Conservation (phyloP, 1,284 basidiomycete genomes). For the Sanghuangporus baumii region DNA sequence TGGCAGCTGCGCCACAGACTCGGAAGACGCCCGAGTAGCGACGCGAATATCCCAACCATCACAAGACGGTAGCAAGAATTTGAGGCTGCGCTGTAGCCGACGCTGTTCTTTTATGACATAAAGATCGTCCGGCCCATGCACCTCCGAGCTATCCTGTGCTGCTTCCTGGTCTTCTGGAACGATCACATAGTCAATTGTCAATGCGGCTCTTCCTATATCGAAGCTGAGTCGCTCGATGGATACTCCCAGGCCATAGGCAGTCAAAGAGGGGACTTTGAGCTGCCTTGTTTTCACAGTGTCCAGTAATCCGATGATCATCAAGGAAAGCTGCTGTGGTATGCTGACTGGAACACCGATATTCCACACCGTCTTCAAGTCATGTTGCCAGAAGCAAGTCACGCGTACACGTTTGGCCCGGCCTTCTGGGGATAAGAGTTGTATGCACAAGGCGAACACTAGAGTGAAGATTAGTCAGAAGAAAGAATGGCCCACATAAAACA, state of each 20-base stretch:
- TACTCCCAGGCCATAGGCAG: slow-evolving; percentile 79
- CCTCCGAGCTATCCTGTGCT: slow-evolving; percentile 28
- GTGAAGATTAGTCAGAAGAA: slow-evolving; percentile 2
- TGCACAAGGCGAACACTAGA: slow-evolving; percentile 88
- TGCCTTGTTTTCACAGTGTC: slow-evolving; percentile 74
- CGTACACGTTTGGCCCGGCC: slow-evolving; percentile 43
- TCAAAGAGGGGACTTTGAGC: slow-evolving; percentile 67
- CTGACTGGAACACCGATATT: slow-evolving; percentile 59
- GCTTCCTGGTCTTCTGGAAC: slow-evolving; percentile 67
- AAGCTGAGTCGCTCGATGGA: slow-evolving; percentile 74
- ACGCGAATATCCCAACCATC: slow-evolving; percentile 91
- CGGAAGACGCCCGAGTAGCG: slow-evolving; percentile 63
- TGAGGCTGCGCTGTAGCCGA: slow-evolving; percentile 68
- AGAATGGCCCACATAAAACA: slow-evolving; percentile 1
- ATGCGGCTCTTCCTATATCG: slow-evolving; percentile 75
- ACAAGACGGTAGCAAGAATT: slow-evolving; percentile 70
- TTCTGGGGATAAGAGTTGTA: slow-evolving; percentile 60
- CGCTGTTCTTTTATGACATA: slow-evolving; percentile 58
- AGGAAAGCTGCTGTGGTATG: slow-evolving; percentile 69
- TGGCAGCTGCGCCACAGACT: slow-evolving; percentile 65
- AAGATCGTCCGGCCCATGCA: slow-evolving; percentile 50
- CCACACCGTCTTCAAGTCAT: slow-evolving; percentile 90
- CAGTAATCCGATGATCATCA: slow-evolving; percentile 75
- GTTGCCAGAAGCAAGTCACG: slow-evolving; percentile 93
- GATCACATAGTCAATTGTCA: slow-evolving; percentile 84